Evolutionary conservation across 148 eudicot species (phyloP), one percentile per base, ranked within the genome.

Genomic region (Silene conica): DNA sequence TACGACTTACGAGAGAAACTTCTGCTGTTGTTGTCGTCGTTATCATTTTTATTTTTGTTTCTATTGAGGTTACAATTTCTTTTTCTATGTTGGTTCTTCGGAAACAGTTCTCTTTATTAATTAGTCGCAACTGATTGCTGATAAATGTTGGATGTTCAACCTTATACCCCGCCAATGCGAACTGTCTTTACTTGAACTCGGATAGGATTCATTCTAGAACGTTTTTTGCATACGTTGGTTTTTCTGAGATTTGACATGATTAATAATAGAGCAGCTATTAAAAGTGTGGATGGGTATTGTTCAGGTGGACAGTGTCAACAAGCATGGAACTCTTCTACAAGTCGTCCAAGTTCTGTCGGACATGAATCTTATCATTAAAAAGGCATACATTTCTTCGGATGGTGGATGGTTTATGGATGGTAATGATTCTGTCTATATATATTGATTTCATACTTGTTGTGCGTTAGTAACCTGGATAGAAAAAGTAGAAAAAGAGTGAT

Each of bases 401-500:
- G 97, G 95, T 13, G 96, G 88, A 74, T 93, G 98, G 98, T 93
- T 93, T 85, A 93, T 93, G 98, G 97, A 91, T 81, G 98, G 98
- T 91, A 86, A 19, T 78, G 18, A 58, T 71, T 54, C 57, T 31
- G 31, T 54, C 38, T 14, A 52, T 20, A 10, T 77, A 71, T 72
- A n/a, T n/a, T 75, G 63, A 61, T 57, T 60, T 0, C 16, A 6
- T 74, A 20, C 72, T 52, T 63, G 19, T 70, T 80, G 21, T 75
- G 41, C 54, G 1, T 74, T 23, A 45, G 23, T 21, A 20, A 23
- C 41, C 2, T 23, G 1, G 9, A 28, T 28, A 28, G 31, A n/a
- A n/a, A n/a, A n/a, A n/a, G n/a, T n/a, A n/a, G 3, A 28, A 28
- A 28, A 28, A 28, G 31, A 28, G 31, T 28, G 31, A 28, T 34